These are phyloP conservation scores for Paramecium sexaurelia DNA, from an alignment of 73 alveolate species.

Conservation along the genomic window DNA sequence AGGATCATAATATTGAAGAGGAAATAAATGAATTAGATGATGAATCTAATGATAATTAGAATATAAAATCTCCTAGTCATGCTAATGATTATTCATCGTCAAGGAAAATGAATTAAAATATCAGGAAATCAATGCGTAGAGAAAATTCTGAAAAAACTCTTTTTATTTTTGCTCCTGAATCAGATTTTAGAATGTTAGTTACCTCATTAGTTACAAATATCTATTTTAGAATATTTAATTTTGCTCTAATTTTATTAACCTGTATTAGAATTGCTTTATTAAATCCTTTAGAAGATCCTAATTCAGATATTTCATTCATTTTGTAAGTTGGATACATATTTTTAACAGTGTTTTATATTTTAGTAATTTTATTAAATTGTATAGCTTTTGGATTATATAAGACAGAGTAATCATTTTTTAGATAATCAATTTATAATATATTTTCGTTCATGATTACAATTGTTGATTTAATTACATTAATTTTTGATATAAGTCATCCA, in stretches of 20 bases:
- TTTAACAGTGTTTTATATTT: slow-evolving; percentile 12
- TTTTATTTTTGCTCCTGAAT: slow-evolving; percentile 47
- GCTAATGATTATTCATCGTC: not conserved
- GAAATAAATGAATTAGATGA: not conserved
- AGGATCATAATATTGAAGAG: slow-evolving; percentile 5
- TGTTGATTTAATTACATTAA: slow-evolving; percentile 29
- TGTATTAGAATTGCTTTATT: slow-evolving; percentile 48
- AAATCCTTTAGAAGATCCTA: slow-evolving; percentile 52
- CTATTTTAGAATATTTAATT: slow-evolving; percentile 17
- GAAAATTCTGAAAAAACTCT: slow-evolving; percentile 6
- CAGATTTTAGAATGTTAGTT: slow-evolving; percentile 55
- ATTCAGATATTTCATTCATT: slow-evolving; percentile 22
- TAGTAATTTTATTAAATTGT: slow-evolving; percentile 37
- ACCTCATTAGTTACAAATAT: not conserved
- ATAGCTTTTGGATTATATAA: slow-evolving; percentile 58
- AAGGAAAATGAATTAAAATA: not conserved
- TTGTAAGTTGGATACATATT: slow-evolving; percentile 36
- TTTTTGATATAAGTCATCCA: not conserved
- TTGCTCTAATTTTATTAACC: slow-evolving; percentile 20
- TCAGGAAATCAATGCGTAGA: not conserved
- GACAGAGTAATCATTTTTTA: slow-evolving; percentile 1
- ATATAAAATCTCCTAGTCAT: not conserved
- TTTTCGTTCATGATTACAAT: slow-evolving; percentile 10
- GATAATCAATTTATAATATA: slow-evolving; percentile 49
- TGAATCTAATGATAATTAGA: not conserved